Percentiles rank a stretch among this genome's conserved stretches.
Conservation (phyloP, 495 filamentous ascomycete genomes). For the Ascobolus immersus region DNA sequence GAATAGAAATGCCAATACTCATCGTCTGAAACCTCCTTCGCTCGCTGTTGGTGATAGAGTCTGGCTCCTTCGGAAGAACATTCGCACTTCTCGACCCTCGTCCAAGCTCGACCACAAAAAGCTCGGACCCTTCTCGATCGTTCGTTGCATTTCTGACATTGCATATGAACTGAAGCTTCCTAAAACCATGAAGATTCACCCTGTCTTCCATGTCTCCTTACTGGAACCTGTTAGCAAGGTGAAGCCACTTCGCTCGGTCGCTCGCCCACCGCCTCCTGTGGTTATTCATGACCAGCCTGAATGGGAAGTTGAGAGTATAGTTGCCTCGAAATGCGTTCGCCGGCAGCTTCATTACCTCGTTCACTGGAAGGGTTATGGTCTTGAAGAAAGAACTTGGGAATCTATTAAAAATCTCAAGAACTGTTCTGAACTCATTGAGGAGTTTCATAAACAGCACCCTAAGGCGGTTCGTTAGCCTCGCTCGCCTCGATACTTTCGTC, state of each 20-base stretch:
- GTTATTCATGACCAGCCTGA: neutral
- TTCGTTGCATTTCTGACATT: neutral
- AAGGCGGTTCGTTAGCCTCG: too few relatives aligned
- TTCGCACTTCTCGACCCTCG: neutral
- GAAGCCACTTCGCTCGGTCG: neutral
- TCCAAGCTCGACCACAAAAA: slow-evolving; percentile 1
- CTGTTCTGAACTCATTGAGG: neutral
- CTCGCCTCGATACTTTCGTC: too few relatives aligned
- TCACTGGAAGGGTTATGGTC: neutral
- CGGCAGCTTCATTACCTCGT: too few relatives aligned
- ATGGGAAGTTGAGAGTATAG: neutral
- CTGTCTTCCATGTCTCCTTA: slow-evolving; percentile 6
- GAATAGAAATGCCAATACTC: neutral
- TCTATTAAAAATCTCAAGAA: neutral
- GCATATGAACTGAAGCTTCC: slow-evolving; percentile 3
- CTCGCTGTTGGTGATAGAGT: neutral
- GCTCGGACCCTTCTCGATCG: neutral
- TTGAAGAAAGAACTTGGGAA: neutral
- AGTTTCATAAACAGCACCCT: neutral
- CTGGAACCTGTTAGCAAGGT: slow-evolving; percentile 1
- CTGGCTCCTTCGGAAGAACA: slow-evolving; percentile 1
- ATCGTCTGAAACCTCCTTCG: neutral
- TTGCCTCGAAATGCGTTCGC: too few relatives aligned
- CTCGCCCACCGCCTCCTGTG: neutral
- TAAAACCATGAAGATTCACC: slow-evolving; percentile 5